Conservation (phyloP, 441 rosid species). For the Corymbia calophylla region DNA sequence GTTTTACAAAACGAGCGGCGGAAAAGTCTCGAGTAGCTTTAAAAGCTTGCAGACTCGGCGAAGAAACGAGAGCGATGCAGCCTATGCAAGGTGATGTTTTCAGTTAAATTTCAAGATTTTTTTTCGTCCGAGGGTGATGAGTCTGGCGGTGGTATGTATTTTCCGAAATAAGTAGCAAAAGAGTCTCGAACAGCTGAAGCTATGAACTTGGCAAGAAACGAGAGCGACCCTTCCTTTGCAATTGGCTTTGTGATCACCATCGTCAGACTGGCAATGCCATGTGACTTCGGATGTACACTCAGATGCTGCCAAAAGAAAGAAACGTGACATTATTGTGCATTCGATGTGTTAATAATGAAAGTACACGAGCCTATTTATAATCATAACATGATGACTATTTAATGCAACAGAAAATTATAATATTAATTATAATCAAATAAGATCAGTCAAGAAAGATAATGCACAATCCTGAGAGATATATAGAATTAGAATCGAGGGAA, state of each 20-base stretch:
- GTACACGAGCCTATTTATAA: not conserved
- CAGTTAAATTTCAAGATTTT: not conserved
- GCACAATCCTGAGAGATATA: not conserved
- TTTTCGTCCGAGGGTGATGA: not conserved
- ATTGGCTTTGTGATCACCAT: no score
- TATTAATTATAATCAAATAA: not conserved
- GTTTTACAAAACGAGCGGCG: not conserved
- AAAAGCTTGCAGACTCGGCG: not conserved
- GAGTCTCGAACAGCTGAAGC: not conserved
- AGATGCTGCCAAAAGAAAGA: not conserved
- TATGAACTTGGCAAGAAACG: not conserved
- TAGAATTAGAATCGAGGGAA: not conserved
- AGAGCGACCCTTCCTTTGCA: not conserved
- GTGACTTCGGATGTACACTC: not conserved
- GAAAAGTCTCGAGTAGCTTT: not conserved
- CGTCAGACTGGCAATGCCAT: no score
- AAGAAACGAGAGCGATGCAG: not conserved
- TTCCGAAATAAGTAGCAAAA: not conserved
- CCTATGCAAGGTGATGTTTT: not conserved
- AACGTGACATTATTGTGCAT: not conserved
- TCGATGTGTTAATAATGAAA: not conserved
- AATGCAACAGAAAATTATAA: not conserved
- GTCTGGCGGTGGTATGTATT: not conserved
- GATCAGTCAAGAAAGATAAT: not conserved
- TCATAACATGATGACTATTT: not conserved